Base-by-base conservation (phyloP, 1,284 basidiomycete species). In the Amylostereum areolatum region DNA sequence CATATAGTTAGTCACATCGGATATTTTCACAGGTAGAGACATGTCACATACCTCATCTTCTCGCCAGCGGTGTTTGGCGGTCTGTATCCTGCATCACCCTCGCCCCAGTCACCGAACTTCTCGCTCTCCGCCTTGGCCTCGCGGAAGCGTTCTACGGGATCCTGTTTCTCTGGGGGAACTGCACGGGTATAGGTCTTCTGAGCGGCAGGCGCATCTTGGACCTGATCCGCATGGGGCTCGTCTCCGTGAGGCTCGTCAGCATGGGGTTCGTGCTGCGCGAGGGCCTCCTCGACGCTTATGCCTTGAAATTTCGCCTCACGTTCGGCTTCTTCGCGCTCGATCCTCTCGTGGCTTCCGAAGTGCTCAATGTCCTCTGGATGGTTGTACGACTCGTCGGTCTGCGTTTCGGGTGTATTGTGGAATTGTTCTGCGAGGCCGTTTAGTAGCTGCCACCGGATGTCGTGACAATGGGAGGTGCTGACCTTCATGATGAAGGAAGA, bases 361-460 rank as follows among this genome's bases (percentile, higher is more conserved):
- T 94, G 91, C 59, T 92, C 89, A 47, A 85, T 54, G 68, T 95
- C 93, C 67, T 97, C 97, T 3, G 91, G 84, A 66, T 99, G 96
- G 52, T 66, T 88, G 71, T 99, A 99, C 1, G 92, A 78, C 59
- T 94, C 92, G 63, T 97, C 95, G 0, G 91, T 93, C 68, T 99
- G 96, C 0, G 95, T 97, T 66, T 99, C 96, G 0, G 94, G 94
- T 25, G 94, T 97, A 28, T 79, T 89, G 71, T 99, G 96, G 74
- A 80, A 97, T 67, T 92, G 72, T 73, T 97, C 89, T 85, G 62
- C 43, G 33, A 11, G 24, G 43, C 11, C 30, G 33, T 43, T 41
- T 24, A 41, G 39, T 24, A 41, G 10, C 11, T 8, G 11, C 8
- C 8, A 24, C 10, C 11, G 18, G 8, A 24, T 24, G 11, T 8